Percentiles rank a stretch among this genome's conserved stretches.
These are phyloP conservation scores for Areca catechu DNA, from an alignment of 176 grass and related monocot genomes.

Conservation along the genomic window DNA sequence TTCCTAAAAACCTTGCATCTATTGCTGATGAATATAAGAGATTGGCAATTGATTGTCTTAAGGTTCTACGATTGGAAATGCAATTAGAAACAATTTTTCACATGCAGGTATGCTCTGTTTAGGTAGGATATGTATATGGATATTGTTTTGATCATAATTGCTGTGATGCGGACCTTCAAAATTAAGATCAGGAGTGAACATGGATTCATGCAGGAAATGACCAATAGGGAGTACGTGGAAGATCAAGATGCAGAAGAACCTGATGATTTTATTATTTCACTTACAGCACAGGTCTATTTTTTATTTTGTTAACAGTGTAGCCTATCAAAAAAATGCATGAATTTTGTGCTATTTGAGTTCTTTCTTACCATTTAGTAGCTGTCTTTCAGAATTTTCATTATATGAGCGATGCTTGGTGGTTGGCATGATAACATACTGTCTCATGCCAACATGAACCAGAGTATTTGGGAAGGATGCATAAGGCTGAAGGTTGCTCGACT, in stretches of 20 bases:
- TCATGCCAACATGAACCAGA: too few species aligned
- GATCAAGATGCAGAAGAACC: constrained; percentile 99
- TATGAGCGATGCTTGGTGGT: too few species aligned
- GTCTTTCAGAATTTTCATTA: too few species aligned
- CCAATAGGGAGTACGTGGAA: constrained; percentile 82
- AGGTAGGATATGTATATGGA: too few species aligned
- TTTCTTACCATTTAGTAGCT: too few species aligned
- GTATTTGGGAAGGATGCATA: too few species aligned
- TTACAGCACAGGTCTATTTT: constrained; percentile 61
- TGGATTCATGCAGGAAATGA: constrained; percentile 68
- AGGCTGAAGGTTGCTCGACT: too few species aligned
- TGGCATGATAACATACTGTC: too few species aligned
- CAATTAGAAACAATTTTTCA: constrained; percentile 90
- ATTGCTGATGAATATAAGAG: constrained; percentile 82
- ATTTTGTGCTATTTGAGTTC: too few species aligned
- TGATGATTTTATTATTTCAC: constrained; percentile 98
- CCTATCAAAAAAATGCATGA: too few species aligned
- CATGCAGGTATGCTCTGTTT: constrained; percentile 56
- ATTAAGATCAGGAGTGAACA: constrained; percentile 12
- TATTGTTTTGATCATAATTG: too few species aligned
- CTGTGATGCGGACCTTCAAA: background rate
- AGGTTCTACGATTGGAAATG: constrained; percentile 91
- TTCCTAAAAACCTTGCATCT: constrained; percentile 70
- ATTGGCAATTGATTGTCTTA: constrained; percentile 83
- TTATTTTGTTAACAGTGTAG: constrained; percentile 6